phyloP scores from a whole-genome alignment of 78 protist genomes.

The Chrysochromulina parva region DNA sequence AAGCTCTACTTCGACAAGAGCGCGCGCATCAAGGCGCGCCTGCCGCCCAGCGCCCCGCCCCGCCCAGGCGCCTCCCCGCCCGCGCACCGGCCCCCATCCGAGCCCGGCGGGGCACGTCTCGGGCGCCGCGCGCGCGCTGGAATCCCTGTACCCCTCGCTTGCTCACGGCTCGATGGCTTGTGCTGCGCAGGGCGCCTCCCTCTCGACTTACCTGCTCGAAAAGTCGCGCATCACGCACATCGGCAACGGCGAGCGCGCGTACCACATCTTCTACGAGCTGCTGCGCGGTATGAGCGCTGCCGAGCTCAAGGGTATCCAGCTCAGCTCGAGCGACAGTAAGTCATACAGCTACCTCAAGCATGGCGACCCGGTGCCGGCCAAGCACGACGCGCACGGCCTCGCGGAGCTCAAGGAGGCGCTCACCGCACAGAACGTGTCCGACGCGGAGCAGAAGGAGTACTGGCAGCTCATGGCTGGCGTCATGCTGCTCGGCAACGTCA shows the following conservation, averaged over 20 bases:
- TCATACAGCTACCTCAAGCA: no score
- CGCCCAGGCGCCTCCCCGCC: no score
- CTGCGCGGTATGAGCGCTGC: neutral
- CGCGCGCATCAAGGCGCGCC: neutral
- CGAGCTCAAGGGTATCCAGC: neutral
- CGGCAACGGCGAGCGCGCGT: constrained; percentile 76
- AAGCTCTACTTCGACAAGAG: neutral
- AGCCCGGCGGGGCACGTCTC: no score
- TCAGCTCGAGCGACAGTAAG: no score
- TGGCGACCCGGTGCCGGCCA: neutral
- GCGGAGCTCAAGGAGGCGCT: neutral
- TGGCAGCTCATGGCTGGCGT: neutral
- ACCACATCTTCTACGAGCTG: constrained; percentile 84
- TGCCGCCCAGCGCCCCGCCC: no score
- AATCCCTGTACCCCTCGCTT: no score
- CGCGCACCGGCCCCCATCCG: no score
- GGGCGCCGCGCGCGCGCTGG: no score
- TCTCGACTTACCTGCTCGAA: constrained; percentile 68
- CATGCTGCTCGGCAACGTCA: constrained; percentile 34
- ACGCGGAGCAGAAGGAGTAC: neutral
- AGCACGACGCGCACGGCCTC: no score
- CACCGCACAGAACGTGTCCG: neutral
- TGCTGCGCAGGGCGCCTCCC: constrained; percentile 34
- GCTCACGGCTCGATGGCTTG: no score
- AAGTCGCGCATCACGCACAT: constrained; percentile 84